Conservation (phyloP, 805 yeast genomes). For the Nakazawaea molendinolei region DNA sequence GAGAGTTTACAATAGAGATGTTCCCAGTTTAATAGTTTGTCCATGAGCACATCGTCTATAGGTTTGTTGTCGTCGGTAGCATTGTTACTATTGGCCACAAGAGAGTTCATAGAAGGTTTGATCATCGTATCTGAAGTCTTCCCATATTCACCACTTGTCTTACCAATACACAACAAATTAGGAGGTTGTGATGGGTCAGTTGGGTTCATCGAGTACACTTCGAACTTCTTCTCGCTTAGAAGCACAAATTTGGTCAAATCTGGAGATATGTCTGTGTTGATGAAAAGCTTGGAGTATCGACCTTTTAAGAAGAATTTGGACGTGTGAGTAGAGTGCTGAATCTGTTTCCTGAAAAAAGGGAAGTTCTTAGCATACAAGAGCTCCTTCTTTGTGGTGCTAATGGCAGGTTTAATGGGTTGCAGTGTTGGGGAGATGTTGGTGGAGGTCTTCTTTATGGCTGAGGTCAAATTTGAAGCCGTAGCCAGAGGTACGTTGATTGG, state of each 20-base stretch:
- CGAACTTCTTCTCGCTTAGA: conserved; percentile 66
- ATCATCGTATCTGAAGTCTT: conserved; percentile 33
- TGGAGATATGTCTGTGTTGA: conserved; percentile 56
- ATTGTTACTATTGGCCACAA: conserved; percentile 23
- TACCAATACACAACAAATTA: conserved; percentile 57
- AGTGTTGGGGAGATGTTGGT: conserved; percentile 11
- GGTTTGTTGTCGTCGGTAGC: conserved; percentile 14
- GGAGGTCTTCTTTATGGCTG: conserved; percentile 7
- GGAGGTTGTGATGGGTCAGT: conserved; percentile 44
- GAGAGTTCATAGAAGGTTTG: conserved; percentile 17
- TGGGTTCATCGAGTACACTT: conserved; percentile 51
- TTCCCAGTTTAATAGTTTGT: conserved; percentile 46
- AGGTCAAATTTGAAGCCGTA: conserved; percentile 6
- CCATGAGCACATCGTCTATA: conserved; percentile 22
- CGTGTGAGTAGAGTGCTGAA: conserved; percentile 44
- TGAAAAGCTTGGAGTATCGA: conserved; percentile 34
- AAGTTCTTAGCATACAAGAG: conserved; percentile 69
- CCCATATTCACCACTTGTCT: conserved; percentile 64
- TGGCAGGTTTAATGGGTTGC: background rate
- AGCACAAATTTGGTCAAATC: conserved; percentile 61
- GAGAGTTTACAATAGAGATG: conserved; percentile 55
- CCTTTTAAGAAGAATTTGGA: conserved; percentile 40
- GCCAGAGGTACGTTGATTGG: conserved; percentile 11
- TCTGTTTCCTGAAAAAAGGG: conserved; percentile 68
- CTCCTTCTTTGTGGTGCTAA: conserved; percentile 38